A percentile compares a stretch with the other conserved stretches of the same genome.
phyloP scores from a whole-genome alignment of 2,329 filamentous ascomycete genomes.

The Fusarium sp. region DNA sequence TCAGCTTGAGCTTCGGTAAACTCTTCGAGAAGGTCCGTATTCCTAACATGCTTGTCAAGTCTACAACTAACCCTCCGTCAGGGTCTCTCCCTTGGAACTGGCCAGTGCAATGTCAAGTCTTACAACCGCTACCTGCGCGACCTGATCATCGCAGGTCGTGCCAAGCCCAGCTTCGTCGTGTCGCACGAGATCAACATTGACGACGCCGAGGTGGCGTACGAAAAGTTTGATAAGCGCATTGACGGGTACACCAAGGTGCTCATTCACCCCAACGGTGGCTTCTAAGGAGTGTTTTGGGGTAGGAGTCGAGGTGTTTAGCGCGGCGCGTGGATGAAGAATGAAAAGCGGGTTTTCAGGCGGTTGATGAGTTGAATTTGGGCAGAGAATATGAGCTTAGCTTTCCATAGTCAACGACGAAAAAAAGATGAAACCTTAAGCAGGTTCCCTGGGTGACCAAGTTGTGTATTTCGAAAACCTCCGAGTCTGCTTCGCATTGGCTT shows the following conservation, averaged over 20 bases:
- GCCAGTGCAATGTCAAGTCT: conserved; percentile 76
- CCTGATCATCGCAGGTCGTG: conserved; percentile 72
- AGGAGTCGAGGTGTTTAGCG: neutral
- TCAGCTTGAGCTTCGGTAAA: conserved; percentile 74
- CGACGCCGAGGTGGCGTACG: conserved; percentile 69
- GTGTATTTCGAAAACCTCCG: neutral
- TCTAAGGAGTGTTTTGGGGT: conserved; percentile 13
- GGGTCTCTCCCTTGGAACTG: conserved; percentile 70
- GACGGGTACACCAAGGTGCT: conserved; percentile 77
- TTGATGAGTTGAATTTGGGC: neutral
- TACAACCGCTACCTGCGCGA: conserved; percentile 76
- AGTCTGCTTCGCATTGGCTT: neutral
- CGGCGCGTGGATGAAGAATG: neutral
- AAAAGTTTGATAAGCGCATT: conserved; percentile 74
- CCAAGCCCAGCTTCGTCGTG: conserved; percentile 75
- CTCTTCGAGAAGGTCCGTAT: conserved; percentile 71
- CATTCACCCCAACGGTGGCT: conserved; percentile 71
- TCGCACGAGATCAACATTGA: conserved; percentile 73
- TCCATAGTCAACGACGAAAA: neutral
- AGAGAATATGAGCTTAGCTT: neutral
- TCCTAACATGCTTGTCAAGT: fast-evolving
- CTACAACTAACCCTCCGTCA: conserved; percentile 36
- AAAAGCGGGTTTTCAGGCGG: neutral
- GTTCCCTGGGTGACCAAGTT: neutral
- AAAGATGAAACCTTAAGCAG: neutral